Conservation (phyloP, 768 basidiomycete species). For the Boletus patriciae region DNA sequence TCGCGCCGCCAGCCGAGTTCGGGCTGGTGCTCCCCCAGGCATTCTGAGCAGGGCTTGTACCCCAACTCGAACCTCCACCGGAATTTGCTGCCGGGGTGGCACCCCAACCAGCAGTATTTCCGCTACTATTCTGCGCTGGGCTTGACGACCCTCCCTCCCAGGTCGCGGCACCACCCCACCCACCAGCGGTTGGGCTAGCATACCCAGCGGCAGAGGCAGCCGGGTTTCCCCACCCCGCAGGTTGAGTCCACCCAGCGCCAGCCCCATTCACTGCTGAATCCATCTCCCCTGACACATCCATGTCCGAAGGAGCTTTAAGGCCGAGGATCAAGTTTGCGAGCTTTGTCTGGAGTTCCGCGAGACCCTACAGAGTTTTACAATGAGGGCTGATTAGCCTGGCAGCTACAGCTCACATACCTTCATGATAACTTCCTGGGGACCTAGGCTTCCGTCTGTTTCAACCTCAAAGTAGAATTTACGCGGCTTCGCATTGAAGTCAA, state of each 20-base stretch:
- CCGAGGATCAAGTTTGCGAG: constrained; percentile 77
- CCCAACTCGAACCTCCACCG: constrained; percentile 26
- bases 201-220: constrained; percentile 33
- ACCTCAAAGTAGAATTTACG: constrained; percentile 92
- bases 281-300: constrained; percentile 47
- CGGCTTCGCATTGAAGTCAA: constrained; percentile 87
- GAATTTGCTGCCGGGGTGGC: constrained; percentile 30
- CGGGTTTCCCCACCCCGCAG: constrained; percentile 29
- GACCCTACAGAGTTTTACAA: constrained; percentile 48
- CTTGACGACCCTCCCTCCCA: constrained; percentile 30
- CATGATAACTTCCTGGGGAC: constrained; percentile 86
- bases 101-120: constrained; percentile 18
- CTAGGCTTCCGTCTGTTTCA: constrained; percentile 89
- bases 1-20: constrained; percentile 20
- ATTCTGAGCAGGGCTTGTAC: constrained; percentile 35
- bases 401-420: constrained; percentile 49
- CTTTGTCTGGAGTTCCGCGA: constrained; percentile 77
- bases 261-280: constrained; percentile 31
- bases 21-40: constrained; percentile 41
- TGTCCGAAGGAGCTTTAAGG: constrained; percentile 62
- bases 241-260: constrained; percentile 22
- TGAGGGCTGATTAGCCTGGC: background rate
- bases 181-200: constrained; percentile 33
- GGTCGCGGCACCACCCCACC: constrained; percentile 28
- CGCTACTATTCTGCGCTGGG: constrained; percentile 26